These are phyloP conservation scores for Epithemia pelagica DNA, from an alignment of 108 stramenopile species.

Conservation along the genomic window DNA sequence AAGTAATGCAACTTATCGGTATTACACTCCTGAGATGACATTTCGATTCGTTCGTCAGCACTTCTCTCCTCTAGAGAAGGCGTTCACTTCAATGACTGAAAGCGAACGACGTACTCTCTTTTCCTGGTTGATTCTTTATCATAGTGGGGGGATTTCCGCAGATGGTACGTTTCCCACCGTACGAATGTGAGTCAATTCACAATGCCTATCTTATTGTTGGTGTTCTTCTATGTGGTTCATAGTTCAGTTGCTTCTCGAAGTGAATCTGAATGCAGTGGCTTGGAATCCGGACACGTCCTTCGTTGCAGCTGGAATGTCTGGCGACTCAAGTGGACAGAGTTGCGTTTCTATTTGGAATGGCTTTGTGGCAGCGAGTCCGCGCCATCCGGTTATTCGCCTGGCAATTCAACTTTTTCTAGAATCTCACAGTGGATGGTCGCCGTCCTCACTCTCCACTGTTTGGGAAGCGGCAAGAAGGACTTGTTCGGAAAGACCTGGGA, in stretches of 20 bases:
- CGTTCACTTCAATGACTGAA: neutral
- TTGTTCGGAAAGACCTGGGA: neutral
- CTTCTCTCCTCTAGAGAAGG: neutral
- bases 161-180: neutral
- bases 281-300: neutral
- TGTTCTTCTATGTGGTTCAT: neutral
- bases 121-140: neutral
- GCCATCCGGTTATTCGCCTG: neutral
- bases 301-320: neutral
- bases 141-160: neutral
- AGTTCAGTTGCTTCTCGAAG: neutral
- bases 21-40: neutral
- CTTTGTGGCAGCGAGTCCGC: neutral
- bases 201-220: neutral
- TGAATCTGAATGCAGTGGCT: neutral
- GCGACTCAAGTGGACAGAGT: too few species aligned
- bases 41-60: neutral
- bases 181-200: neutral
- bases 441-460: neutral
- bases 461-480: neutral
- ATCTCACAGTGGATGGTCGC: neutral
- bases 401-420: neutral
- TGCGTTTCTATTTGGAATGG: slow-evolving; percentile 1
- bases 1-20: neutral
- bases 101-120: neutral